phyloP scores from a whole-genome alignment of 192 early-diverging fungal genomes.

The Gaertneriomyces semiglobifer region DNA sequence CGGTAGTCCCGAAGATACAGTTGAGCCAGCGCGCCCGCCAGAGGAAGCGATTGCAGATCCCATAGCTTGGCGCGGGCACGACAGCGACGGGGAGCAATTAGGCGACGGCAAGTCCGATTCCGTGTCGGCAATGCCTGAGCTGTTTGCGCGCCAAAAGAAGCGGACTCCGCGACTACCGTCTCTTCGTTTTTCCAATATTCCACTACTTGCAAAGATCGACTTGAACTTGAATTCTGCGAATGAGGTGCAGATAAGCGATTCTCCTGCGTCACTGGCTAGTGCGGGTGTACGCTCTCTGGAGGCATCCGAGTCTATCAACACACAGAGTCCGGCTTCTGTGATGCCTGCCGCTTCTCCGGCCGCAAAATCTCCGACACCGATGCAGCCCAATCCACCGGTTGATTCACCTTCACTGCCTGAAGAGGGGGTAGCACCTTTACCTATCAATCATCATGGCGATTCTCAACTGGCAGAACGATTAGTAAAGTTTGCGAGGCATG shows the following conservation, averaged over 20 bases:
- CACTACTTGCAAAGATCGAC: slow-evolving; percentile 1
- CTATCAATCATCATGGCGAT: too few relatives aligned
- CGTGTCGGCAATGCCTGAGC: not conserved
- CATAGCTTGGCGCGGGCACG: too few relatives aligned
- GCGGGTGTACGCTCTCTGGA: not conserved
- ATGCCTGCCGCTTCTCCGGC: not conserved
- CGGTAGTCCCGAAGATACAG: too few relatives aligned
- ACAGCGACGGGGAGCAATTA: too few relatives aligned
- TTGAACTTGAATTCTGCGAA: not conserved
- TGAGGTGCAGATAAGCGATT: not conserved
- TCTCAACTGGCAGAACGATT: too few relatives aligned
- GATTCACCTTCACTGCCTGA: too few relatives aligned
- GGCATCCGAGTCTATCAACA: not conserved
- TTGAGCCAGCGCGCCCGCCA: too few relatives aligned
- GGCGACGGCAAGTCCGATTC: too few relatives aligned
- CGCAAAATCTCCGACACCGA: not conserved
- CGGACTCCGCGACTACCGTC: not conserved
- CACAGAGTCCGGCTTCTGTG: not conserved
- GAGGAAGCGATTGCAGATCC: too few relatives aligned
- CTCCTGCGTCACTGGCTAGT: not conserved
- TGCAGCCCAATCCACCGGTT: too few relatives aligned
- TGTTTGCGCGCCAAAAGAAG: not conserved
- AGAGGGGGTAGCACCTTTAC: too few relatives aligned
- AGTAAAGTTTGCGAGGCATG: too few relatives aligned
- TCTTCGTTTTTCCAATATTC: slow-evolving; percentile 18